Base-by-base conservation (phyloP, 345 rosid genomes). In the Balakata baccata region DNA sequence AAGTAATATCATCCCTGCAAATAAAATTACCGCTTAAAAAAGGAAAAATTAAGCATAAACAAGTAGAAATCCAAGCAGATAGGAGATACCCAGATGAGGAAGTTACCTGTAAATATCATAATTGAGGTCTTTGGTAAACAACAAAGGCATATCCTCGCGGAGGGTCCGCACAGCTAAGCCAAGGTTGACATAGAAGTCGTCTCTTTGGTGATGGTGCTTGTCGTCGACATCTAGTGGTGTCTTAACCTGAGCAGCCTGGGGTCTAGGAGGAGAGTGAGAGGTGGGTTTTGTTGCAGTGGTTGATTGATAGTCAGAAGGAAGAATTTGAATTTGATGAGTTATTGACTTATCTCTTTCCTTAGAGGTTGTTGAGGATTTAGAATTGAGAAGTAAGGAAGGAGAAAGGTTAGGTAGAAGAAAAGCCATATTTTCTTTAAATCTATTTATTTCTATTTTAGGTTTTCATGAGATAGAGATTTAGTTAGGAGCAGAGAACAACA, bases 151-250 rank as follows among this genome's bases (percentile, higher is more conserved):
- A 81, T 91, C 98, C 76, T 93, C 97, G 0, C 97, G 92, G 41
- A 94, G 96, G 1, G 98, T 90, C 63, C 97, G 82, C 0, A 94
- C 92, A 76, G 96, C 96, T 17, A 90, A 74, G 54, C 97, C 98
- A 29, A 94, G 85, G 68, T 91, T 91, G 80, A 93, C 84, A 81
- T 76, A 91, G 75, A 89, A 91, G 11, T 91, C 93, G 47, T 90
- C 92, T 70, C 78, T 85, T 60, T 79, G 80, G 14, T 78, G 87
- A 13, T 79, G 75, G 60, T 75, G 78, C 75, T 81, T 80, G 13
- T 85, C 34, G 34, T 29, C 34, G 81, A 66, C 63, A 73, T 64
- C 77, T 0, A 80, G 73, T 3, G 70, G 77, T 45, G 79, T 79
- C 78, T 29, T 29, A 29, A 29, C 79, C 76, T 84, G 85, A 20